A percentile compares a stretch with the other conserved stretches of the same genome.
Conservation (phyloP, 2,329 filamentous ascomycete species). For the Magnaporthiopsis incrustans region DNA sequence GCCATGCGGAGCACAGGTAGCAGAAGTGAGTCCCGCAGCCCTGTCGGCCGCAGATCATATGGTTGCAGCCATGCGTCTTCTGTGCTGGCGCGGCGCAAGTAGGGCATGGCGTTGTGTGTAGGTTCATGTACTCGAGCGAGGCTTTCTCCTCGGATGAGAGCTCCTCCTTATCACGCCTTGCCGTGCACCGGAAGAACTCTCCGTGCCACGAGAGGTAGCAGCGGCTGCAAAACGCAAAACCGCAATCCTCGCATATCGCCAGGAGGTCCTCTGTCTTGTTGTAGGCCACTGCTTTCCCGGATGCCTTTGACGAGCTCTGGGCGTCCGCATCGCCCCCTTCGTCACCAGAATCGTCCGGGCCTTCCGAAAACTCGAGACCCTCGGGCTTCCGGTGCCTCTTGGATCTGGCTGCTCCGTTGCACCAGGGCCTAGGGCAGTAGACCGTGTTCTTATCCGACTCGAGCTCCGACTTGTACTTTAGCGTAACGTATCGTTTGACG, state of each 20-base stretch:
- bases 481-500: conserved; percentile 77
- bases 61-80: conserved; percentile 91
- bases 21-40: conserved; percentile 84
- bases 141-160: conserved; percentile 79
- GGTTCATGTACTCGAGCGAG: conserved; percentile 72
- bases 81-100: conserved; percentile 79
- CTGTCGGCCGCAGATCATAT: conserved; percentile 80
- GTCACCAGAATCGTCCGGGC: conserved; percentile 41
- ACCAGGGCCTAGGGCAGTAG: conserved; percentile 90
- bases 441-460: conserved; percentile 88
- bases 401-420: conserved; percentile 76
- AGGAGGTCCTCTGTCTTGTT: conserved; percentile 49
- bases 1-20: conserved; percentile 86
- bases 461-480: conserved; percentile 88
- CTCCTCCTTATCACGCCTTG: conserved; percentile 58
- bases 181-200: conserved; percentile 63
- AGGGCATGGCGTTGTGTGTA: conserved; percentile 81
- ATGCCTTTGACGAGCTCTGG: conserved; percentile 8
- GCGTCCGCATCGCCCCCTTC: conserved; percentile 13
- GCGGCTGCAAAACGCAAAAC: conserved; percentile 75
- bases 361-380: conserved; percentile 53
- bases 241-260: conserved; percentile 80
- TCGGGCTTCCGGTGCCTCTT: conserved; percentile 64
- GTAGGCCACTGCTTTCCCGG: conserved; percentile 8
- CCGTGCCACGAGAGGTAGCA: conserved; percentile 83